Conservation (phyloP, 495 filamentous ascomycete genomes). For the Hypoxylon rickii region DNA sequence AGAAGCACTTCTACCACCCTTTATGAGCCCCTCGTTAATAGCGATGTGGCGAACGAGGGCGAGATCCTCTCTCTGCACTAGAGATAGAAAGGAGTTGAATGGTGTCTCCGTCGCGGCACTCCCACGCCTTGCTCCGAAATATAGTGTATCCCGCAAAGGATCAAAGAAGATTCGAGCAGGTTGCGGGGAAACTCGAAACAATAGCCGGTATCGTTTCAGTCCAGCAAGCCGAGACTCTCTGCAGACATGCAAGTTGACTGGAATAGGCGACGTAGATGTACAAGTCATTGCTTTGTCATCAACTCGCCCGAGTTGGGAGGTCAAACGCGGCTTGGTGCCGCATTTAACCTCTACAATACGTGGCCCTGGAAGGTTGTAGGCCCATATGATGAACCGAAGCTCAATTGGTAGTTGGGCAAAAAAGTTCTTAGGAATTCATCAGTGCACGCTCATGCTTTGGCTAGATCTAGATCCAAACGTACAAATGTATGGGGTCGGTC, state of each 20-base stretch:
- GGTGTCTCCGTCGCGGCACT: constrained; percentile 12
- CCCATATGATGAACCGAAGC: constrained; percentile 38
- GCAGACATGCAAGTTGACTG: constrained; percentile 36
- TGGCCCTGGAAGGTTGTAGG: constrained; percentile 26
- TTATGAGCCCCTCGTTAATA: constrained; percentile 32
- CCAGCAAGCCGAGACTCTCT: constrained; percentile 34
- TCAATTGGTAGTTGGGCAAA: constrained; percentile 34
- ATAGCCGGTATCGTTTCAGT: constrained; percentile 22
- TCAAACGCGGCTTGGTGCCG: neutral
- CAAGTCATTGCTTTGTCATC: neutral
- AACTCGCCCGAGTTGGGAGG: neutral
- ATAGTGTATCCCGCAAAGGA: constrained; percentile 31
- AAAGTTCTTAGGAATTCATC: constrained; percentile 18
- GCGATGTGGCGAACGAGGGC: constrained; percentile 34
- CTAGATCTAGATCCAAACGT: neutral
- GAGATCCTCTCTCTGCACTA: constrained; percentile 24
- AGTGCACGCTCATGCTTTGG: neutral
- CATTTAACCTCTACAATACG: constrained; percentile 35
- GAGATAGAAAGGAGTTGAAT: constrained; percentile 24
- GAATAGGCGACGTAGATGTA: constrained; percentile 19
- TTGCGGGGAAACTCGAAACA: constrained; percentile 19
- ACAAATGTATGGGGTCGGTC: constrained; percentile 12
- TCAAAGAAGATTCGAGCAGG: constrained; percentile 29
- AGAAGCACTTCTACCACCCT: neutral
- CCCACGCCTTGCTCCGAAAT: constrained; percentile 32